Evolutionary conservation across 2,329 filamentous ascomycete genomes (phyloP), one percentile per base, ranked within the genome.

Genomic region (Dothideomycetidae sp.): DNA sequence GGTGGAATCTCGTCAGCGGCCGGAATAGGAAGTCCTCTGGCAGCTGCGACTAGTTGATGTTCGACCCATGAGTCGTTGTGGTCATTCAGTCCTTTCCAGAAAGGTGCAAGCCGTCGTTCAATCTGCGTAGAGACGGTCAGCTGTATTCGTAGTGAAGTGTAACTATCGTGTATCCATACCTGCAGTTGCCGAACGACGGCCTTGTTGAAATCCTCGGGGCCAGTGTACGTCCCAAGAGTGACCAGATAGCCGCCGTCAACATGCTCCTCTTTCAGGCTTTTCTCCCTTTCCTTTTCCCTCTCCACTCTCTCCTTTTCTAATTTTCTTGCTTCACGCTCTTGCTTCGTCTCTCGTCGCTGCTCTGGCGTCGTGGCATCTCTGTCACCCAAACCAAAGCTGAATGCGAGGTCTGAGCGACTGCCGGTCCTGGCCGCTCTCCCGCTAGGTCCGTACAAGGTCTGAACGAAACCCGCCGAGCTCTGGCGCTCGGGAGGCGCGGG

Each of bases 171-270:
- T 3, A 26, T 42, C 17, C 17, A 31, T 69, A 93, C 85, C 78
- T 90, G 88, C 39, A 98, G 64, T 56, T 93, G 86, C 47, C 90
- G 75, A 39, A 96, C 88, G 33, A 83, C 66, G 12, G 72, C 63
- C 58, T 96, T 96, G 65, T 75, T 93, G 56, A 88, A 98, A 59
- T 98, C 90, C 59, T 98, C 90, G 1, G 75, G 66, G 0, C 88
- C 86, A 14, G 83, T 88, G 54, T 98, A 98, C 34, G 86, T 82
- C 23, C 90, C 90, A 53, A 93, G 73, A 0, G 90, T 98, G 19
- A 98, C 90, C 33, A 98, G 63, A 61, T 78, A 98, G 14, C 90
- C 90, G 13, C 90, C 90, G 58, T 98, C 90, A 3, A 96, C 81
- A 56, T 86, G 75, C 55, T 98, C 90, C 50, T 94, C 86, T 45